phyloP scores from a whole-genome alignment of 495 filamentous ascomycete genomes.

The Articulospora tetracladia region DNA sequence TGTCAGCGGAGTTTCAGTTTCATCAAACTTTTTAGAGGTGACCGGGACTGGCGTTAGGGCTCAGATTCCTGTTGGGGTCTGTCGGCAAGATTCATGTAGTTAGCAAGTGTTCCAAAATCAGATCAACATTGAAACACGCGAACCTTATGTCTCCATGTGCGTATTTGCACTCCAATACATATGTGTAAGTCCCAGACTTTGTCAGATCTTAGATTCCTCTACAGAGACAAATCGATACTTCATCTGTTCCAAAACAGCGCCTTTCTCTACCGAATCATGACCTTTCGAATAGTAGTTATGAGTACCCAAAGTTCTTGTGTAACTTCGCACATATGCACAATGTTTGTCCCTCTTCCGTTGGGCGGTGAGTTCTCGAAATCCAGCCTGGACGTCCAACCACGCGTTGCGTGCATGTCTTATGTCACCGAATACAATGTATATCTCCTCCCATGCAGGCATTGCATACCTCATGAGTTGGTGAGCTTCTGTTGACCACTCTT shows the following conservation, averaged over 20 bases:
- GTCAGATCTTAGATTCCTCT: neutral
- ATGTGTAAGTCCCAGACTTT: too few relatives aligned
- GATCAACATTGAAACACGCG: too few relatives aligned
- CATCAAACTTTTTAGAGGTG: too few relatives aligned
- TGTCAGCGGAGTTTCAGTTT: too few relatives aligned
- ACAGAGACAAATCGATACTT: neutral
- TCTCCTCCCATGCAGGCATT: slow-evolving; percentile 1
- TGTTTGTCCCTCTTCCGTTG: neutral
- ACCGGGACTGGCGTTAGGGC: too few relatives aligned
- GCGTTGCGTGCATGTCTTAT: neutral
- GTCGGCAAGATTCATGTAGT: too few relatives aligned
- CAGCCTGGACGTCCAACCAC: neutral
- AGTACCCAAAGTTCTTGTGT: neutral
- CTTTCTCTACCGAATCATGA: neutral
- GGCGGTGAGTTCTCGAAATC: neutral
- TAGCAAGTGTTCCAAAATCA: too few relatives aligned
- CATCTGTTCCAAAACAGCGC: neutral
- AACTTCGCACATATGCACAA: neutral
- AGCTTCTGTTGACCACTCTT: neutral
- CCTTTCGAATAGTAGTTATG: neutral
- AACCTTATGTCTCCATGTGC: too few relatives aligned
- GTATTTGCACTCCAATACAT: too few relatives aligned
- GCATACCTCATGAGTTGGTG: neutral
- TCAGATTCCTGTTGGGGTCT: too few relatives aligned
- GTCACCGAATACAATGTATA: neutral